Evolutionary conservation across 2,329 filamentous ascomycete species (phyloP).

Genomic region (Pleomassaria siparia): DNA sequence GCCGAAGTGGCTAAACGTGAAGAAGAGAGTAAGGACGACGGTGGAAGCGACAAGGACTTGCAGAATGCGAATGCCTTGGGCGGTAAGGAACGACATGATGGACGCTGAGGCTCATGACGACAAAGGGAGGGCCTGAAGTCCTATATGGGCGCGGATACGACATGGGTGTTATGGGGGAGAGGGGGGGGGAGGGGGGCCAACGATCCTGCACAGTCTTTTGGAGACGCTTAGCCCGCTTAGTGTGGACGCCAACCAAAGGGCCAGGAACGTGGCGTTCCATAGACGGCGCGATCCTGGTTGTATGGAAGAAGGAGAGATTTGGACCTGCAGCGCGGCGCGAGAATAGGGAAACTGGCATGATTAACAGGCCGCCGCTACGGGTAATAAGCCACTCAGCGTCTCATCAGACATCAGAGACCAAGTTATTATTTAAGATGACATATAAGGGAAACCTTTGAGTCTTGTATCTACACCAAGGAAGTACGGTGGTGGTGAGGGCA

Average conservation of each 20-base stretch:
- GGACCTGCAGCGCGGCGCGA: neutral
- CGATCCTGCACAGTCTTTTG: neutral
- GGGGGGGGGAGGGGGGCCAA: neutral
- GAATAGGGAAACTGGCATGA: neutral
- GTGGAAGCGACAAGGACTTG: constrained; percentile 14
- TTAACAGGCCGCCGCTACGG: neutral
- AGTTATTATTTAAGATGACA: too few species aligned
- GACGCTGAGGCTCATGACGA: neutral
- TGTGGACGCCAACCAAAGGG: neutral
- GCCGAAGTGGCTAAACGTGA: constrained; percentile 11
- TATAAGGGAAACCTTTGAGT: too few species aligned
- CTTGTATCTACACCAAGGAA: too few species aligned
- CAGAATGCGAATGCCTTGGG: constrained; percentile 13
- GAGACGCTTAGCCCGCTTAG: neutral
- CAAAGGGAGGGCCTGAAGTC: neutral
- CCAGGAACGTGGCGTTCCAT: neutral
- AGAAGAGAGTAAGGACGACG: constrained; percentile 13
- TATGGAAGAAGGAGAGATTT: neutral
- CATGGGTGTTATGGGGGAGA: neutral
- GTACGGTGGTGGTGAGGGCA: too few species aligned
- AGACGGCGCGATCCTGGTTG: neutral
- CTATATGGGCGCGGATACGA: neutral
- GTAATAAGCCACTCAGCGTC: neutral
- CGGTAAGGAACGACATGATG: constrained; percentile 12
- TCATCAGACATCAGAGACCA: too few species aligned